Evolutionary conservation across 352 stramenopile genomes (phyloP).

Genomic region (Achlya hypogyna): DNA sequence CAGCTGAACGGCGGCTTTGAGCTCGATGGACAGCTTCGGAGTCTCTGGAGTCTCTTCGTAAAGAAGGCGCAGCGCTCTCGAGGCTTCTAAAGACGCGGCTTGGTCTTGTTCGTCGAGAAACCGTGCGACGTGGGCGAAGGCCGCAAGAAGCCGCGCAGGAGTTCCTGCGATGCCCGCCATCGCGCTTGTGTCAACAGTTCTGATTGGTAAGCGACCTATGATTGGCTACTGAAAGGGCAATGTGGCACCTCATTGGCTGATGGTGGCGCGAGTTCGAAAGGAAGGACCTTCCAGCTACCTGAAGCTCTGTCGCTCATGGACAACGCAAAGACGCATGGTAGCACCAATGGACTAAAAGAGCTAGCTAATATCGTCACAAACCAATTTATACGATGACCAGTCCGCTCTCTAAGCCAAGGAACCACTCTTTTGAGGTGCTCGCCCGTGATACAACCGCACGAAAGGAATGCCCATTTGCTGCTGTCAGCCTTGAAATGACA

Average conservation of each 20-base stretch:
- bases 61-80: neutral
- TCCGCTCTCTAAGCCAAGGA: too few relatives aligned
- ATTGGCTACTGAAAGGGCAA: too few relatives aligned
- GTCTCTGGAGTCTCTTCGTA: neutral
- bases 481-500: neutral
- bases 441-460: too few relatives aligned
- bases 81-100: neutral
- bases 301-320: too few relatives aligned
- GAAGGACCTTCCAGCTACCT: neutral
- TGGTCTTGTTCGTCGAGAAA: neutral
- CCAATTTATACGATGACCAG: too few relatives aligned
- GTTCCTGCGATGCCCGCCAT: neutral
- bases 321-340: too few relatives aligned
- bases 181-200: neutral
- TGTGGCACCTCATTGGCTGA: neutral
- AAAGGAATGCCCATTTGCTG: conserved; percentile 14
- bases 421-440: too few relatives aligned
- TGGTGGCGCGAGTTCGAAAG: too few relatives aligned
- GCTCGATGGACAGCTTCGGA: too few relatives aligned
- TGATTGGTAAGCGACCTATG: neutral
- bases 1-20: too few relatives aligned
- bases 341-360: too few relatives aligned
- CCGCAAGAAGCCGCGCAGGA: neutral
- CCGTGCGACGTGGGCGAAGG: neutral
- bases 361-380: too few relatives aligned